These are phyloP conservation scores for Stentor coeruleus DNA, from an alignment of 73 alveolate species.

Conservation along the genomic window DNA sequence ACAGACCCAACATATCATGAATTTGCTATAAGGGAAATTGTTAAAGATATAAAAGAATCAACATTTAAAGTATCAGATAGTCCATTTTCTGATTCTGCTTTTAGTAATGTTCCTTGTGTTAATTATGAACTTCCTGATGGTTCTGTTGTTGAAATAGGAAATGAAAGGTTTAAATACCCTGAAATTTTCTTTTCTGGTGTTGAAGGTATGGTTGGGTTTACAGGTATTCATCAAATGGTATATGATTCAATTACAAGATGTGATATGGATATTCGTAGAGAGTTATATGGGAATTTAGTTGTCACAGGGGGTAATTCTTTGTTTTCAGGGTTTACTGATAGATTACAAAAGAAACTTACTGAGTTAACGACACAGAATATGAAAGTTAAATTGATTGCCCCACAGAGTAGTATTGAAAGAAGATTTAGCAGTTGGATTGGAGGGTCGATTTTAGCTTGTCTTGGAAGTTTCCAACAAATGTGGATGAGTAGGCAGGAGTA, in stretches of 20 bases:
- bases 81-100: slow-evolving; percentile 42
- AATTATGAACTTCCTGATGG: slow-evolving; percentile 95
- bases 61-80: slow-evolving; percentile 60
- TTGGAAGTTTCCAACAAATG: slow-evolving; percentile 92
- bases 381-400: slow-evolving; percentile 72
- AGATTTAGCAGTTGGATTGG: slow-evolving; percentile 91
- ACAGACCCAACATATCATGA: slow-evolving; percentile 50
- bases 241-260: slow-evolving; percentile 75
- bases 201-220: slow-evolving; percentile 56
- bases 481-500: slow-evolving; percentile 94
- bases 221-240: slow-evolving; percentile 86
- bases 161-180: slow-evolving; percentile 46
- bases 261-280: slow-evolving; percentile 85
- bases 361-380: slow-evolving; percentile 71
- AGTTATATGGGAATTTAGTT: slow-evolving; percentile 69
- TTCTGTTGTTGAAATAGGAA: slow-evolving; percentile 34
- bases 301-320: slow-evolving; percentile 90
- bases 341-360: slow-evolving; percentile 74
- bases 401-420: slow-evolving; percentile 68
- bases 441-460: slow-evolving; percentile 87
- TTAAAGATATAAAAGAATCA: slow-evolving; percentile 83
- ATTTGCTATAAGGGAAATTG: slow-evolving; percentile 61
- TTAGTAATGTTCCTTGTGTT: slow-evolving; percentile 27
- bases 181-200: slow-evolving; percentile 36
- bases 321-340: slow-evolving; percentile 68